Evolutionary conservation across 768 basidiomycete genomes (phyloP).

Genomic region (Lepiota subincarnata): DNA sequence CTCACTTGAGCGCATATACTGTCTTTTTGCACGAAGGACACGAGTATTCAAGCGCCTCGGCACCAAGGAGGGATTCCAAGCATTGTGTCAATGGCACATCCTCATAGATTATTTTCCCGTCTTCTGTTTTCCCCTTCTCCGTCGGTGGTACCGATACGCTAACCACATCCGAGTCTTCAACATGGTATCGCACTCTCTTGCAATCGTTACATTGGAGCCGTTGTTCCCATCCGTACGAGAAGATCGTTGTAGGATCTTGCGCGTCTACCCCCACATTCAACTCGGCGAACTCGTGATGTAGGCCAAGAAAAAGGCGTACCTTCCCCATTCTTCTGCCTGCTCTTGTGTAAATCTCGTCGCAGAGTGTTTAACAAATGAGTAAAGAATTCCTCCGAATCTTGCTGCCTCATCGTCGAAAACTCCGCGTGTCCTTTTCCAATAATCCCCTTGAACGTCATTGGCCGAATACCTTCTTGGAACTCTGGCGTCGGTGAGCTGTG

Average conservation of each 20-base stretch:
- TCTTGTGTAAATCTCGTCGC: conserved; percentile 58
- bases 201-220: conserved; percentile 80
- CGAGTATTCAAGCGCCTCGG: conserved; percentile 72
- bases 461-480: conserved; percentile 84
- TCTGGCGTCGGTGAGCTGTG: conserved; percentile 38
- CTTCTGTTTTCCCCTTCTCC: conserved; percentile 49
- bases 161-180: conserved; percentile 72
- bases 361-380: conserved; percentile 73
- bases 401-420: conserved; percentile 95
- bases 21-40: conserved; percentile 72
- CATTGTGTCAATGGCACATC: conserved; percentile 60
- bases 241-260: conserved; percentile 68
- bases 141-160: conserved; percentile 74
- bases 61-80: conserved; percentile 51
- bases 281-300: background rate
- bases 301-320: conserved; percentile 19
- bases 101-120: conserved; percentile 61
- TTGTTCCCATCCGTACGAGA: conserved; percentile 84
- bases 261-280: background rate
- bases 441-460: conserved; percentile 80
- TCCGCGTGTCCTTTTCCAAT: conserved; percentile 92
- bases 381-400: conserved; percentile 95
- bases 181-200: conserved; percentile 74
- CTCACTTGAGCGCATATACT: conserved; percentile 72
- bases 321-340: conserved; percentile 31